Conservation (phyloP, 371 early-diverging fungal genomes). For the Circinella umbellata region DNA sequence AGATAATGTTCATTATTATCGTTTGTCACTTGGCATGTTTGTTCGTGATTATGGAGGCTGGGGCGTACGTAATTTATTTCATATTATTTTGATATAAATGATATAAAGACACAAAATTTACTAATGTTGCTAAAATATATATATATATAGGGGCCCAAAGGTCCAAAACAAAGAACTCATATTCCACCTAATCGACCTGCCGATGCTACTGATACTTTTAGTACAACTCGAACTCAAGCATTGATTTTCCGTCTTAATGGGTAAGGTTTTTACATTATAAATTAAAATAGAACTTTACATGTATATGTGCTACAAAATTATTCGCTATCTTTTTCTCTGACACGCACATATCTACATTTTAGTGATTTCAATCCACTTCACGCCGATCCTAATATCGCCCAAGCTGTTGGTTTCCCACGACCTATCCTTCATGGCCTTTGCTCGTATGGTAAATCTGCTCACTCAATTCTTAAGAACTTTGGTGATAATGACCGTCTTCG, state of each 20-base stretch:
- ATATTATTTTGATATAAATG: neutral
- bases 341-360: neutral
- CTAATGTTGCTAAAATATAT: too few relatives aligned
- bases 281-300: neutral
- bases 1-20: slow-evolving; percentile 50
- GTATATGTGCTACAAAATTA: too few relatives aligned
- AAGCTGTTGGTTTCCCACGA: slow-evolving; percentile 63
- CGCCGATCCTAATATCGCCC: slow-evolving; percentile 63
- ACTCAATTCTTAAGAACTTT: slow-evolving; percentile 59
- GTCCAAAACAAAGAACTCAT: slow-evolving; percentile 41
- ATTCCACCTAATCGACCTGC: slow-evolving; percentile 56
- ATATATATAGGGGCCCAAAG: slow-evolving; percentile 52
- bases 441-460: slow-evolving; percentile 64
- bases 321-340: neutral
- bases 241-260: slow-evolving; percentile 71
- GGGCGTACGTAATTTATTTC: slow-evolving; percentile 35
- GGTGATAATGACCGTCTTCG: slow-evolving; percentile 54
- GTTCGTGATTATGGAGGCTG: slow-evolving; percentile 64
- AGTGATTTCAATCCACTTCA: slow-evolving; percentile 76
- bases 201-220: slow-evolving; percentile 49
- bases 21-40: slow-evolving; percentile 55
- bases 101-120: neutral
- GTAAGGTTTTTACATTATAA: slow-evolving; percentile 17
- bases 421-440: slow-evolving; percentile 77
- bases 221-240: slow-evolving; percentile 59